Conservation (phyloP, 495 filamentous ascomycete genomes). For the Xylaria cubensis region DNA sequence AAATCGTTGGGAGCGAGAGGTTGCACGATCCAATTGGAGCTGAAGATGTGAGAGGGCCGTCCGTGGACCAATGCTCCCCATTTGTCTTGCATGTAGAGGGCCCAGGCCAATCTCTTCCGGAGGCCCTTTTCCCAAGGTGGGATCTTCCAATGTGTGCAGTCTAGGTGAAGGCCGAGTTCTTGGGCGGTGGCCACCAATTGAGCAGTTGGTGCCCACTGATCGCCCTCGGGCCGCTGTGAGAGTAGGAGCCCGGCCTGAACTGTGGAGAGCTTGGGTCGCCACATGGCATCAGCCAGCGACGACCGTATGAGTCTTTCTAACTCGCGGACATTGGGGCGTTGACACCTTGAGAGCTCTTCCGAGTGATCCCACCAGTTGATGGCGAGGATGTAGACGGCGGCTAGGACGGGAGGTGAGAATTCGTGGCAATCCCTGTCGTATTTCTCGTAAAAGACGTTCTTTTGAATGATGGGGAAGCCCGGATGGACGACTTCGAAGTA, state of each 20-base stretch:
- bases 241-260: constrained; percentile 90
- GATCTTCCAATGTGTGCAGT: constrained; percentile 87
- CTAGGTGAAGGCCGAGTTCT: constrained; percentile 84
- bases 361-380: constrained; percentile 88
- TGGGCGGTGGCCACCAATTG: constrained; percentile 83
- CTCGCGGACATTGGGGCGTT: constrained; percentile 74
- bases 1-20: constrained; percentile 73
- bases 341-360: constrained; percentile 65
- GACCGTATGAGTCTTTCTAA: constrained; percentile 80
- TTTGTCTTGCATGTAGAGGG: constrained; percentile 91
- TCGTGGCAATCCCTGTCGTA: constrained; percentile 76
- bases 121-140: constrained; percentile 85
- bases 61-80: constrained; percentile 90
- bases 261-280: constrained; percentile 87
- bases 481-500: constrained; percentile 91
- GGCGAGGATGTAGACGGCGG: constrained; percentile 88
- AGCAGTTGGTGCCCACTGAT: constrained; percentile 84
- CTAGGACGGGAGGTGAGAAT: constrained; percentile 83
- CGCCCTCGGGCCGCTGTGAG: constrained; percentile 84
- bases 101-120: constrained; percentile 86
- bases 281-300: constrained; percentile 76
- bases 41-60: constrained; percentile 81
- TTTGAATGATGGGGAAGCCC: constrained; percentile 87
- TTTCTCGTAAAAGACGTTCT: constrained; percentile 84
- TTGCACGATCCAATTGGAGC: constrained; percentile 83